These are phyloP conservation scores for Mortierella sp. DNA, from an alignment of 371 early-diverging fungal species.

Conservation along the genomic window DNA sequence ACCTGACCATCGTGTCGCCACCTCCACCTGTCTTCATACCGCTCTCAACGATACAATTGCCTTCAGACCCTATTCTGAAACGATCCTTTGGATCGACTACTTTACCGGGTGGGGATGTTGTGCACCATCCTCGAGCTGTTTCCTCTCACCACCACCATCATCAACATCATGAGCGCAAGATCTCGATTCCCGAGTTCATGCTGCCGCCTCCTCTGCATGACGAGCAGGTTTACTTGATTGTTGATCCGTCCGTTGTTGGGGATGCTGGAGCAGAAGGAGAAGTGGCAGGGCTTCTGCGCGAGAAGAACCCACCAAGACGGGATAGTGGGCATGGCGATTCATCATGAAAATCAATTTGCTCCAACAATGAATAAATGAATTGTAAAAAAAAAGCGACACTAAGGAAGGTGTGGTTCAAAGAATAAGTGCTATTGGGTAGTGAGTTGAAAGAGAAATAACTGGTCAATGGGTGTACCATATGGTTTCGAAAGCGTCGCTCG, in stretches of 20 bases:
- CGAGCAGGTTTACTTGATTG: slow-evolving; percentile 35
- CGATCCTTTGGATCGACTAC: slow-evolving; percentile 9
- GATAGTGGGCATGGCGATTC: slow-evolving; percentile 43
- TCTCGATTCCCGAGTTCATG: slow-evolving; percentile 45
- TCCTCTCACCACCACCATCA: background rate
- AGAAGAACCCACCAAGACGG: slow-evolving; percentile 35
- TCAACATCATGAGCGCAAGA: slow-evolving; percentile 36
- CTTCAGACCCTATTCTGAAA: background rate
- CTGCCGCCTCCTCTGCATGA: slow-evolving; percentile 30
- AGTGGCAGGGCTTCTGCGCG: background rate
- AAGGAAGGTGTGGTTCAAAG: too few relatives aligned
- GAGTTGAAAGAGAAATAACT: background rate
- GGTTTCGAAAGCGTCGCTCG: too few relatives aligned
- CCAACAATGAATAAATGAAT: too few relatives aligned
- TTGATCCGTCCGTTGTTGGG: slow-evolving; percentile 19
- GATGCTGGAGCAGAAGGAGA: background rate
- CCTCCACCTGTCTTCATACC: slow-evolving; percentile 17
- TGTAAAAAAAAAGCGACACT: too few relatives aligned
- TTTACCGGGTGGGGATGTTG: background rate
- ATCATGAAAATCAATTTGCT: background rate
- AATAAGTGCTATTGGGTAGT: too few relatives aligned
- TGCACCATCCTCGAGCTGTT: background rate
- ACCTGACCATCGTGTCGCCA: slow-evolving; percentile 17
- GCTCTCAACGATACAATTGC: background rate
- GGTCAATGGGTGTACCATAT: too few relatives aligned